Evolutionary conservation across 2,329 filamentous ascomycete species (phyloP).

Genomic region (Fusarium miscanthi): DNA sequence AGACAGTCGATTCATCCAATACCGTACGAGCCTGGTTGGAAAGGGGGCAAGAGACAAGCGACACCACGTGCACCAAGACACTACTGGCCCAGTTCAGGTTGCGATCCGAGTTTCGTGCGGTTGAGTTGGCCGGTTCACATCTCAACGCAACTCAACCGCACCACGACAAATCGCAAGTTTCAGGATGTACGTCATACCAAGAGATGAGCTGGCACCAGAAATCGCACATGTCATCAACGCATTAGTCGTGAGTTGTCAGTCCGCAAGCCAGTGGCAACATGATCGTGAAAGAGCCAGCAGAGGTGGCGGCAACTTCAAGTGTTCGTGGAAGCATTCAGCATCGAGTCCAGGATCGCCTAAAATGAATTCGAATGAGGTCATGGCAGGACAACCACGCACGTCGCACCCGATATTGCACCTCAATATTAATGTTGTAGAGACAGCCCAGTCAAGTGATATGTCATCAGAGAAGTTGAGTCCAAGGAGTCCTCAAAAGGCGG

Average conservation of each 20-base stretch:
- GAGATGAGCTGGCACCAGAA: constrained; percentile 41
- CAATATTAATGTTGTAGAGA: constrained; percentile 43
- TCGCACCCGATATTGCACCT: constrained; percentile 33
- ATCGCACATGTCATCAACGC: constrained; percentile 44
- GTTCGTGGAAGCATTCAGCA: constrained; percentile 33
- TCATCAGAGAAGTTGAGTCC: constrained; percentile 44
- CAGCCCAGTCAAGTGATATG: constrained; percentile 44
- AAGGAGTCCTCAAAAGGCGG: constrained; percentile 43
- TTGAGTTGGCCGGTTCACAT: constrained; percentile 35
- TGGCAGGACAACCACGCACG: constrained; percentile 38
- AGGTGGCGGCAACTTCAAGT: constrained; percentile 10
- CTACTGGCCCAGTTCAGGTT: constrained; percentile 10
- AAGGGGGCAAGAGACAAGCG: constrained; percentile 6
- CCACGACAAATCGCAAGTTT: constrained; percentile 34
- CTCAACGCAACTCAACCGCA: constrained; percentile 21
- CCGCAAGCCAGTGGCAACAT: constrained; percentile 25
- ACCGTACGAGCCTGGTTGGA: constrained; percentile 23
- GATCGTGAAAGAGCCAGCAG: constrained; percentile 20
- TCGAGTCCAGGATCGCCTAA: constrained; percentile 36
- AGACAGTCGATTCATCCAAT: constrained; percentile 38
- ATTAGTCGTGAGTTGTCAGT: constrained; percentile 44
- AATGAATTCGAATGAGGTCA: constrained; percentile 28
- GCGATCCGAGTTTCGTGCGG: constrained; percentile 4
- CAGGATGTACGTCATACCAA: constrained; percentile 44
- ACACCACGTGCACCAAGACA: constrained; percentile 24